Evolutionary conservation across 2,329 filamentous ascomycete species (phyloP), one percentile per base, ranked within the genome.

Genomic region (Mollisia scopiformis): DNA sequence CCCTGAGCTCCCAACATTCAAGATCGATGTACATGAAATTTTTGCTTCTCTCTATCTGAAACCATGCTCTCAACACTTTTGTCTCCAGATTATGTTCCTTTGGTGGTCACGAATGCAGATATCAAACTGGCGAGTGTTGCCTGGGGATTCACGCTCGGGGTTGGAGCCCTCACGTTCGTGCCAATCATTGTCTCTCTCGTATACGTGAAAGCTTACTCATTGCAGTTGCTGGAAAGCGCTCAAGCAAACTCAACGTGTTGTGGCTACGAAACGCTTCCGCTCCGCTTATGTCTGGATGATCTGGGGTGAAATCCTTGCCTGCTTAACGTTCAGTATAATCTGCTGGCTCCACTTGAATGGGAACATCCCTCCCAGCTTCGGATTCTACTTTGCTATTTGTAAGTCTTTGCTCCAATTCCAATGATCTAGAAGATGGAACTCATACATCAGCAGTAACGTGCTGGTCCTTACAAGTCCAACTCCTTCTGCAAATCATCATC

Each of bases 401-500:
- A 21, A 41, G 52, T 55, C 23, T 3, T 21, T 33, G 7, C 33
- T n/a, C 47, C 4, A 13, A 8, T 16, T 19, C 6, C 5, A 19
- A 30, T 62, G 7, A 43, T 16, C 11, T 43, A n/a, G 10, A n/a
- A 28, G 23, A n/a, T n/a, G n/a, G n/a, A n/a, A n/a, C 43, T 51
- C 16, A 30, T 51, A 13, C 39, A 6, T 46, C 30, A 19, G 2
- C 39, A 68, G 66, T 66, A 13, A 65, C 61, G 21, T 52, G 43
- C 16, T 69, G 64, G 66, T 73, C 55, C 66, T 75, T 56, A 62
- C 79, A 60, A 80, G 79, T 83, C 21, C 82, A 84, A 62, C 71
- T 82, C 1, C 66, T 84, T 2, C 77, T 84, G 72, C 81, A 84
- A 65, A 84, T 84, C 49, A 82, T 84, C 63, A 79, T 83, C 68